A percentile compares a stretch with the other conserved stretches of the same genome.
phyloP scores from a whole-genome alignment of 2,329 filamentous ascomycete genomes.

The Dothistroma septosporum region DNA sequence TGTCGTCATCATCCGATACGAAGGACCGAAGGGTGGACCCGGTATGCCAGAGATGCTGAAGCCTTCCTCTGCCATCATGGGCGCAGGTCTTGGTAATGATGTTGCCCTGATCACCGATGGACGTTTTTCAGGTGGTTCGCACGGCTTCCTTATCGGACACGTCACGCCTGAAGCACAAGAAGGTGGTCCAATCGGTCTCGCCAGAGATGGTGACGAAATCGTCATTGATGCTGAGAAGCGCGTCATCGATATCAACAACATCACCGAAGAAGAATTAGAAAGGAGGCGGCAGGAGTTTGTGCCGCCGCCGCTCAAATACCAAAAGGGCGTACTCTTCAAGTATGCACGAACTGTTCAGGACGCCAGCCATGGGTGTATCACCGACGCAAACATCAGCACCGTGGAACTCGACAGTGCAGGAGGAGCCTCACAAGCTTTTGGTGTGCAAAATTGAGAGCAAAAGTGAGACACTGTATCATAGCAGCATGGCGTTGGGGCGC shows the following conservation, averaged over 20 bases:
- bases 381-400: conserved; percentile 40
- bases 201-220: conserved; percentile 75
- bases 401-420: not conserved
- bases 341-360: conserved; percentile 55
- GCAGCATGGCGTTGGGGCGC: conserved; percentile 1
- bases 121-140: conserved; percentile 74
- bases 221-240: conserved; percentile 76
- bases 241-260: conserved; percentile 58
- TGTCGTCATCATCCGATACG: conserved; percentile 71
- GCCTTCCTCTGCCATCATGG: conserved; percentile 69
- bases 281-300: conserved; percentile 50
- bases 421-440: not conserved
- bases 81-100: conserved; percentile 66
- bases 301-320: conserved; percentile 55
- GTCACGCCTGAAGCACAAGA: conserved; percentile 84
- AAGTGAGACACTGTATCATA: not conserved
- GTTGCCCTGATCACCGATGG: conserved; percentile 71
- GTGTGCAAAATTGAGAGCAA: not conserved
- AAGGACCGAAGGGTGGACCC: conserved; percentile 68
- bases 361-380: conserved; percentile 57
- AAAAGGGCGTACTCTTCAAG: conserved; percentile 57
- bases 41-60: conserved; percentile 76
- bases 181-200: conserved; percentile 77
- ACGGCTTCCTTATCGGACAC: conserved; percentile 84
- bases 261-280: conserved; percentile 60